These are phyloP conservation scores for Xylaria palmicola DNA, from an alignment of 495 filamentous ascomycete genomes.

Conservation along the genomic window DNA sequence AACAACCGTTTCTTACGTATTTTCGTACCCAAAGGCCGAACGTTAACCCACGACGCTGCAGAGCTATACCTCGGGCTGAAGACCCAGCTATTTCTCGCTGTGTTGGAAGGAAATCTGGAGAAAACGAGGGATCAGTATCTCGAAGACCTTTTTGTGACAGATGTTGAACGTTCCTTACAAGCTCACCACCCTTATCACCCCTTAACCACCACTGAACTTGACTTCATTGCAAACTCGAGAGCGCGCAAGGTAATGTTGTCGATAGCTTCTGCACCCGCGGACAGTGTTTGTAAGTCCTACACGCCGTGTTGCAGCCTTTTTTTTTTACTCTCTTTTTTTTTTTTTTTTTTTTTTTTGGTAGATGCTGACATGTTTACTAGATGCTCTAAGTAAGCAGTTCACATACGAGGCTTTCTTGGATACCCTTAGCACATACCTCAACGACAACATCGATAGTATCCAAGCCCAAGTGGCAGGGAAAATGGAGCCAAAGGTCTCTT, in stretches of 20 bases:
- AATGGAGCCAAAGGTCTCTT: slow-evolving; percentile 37
- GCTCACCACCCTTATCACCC: slow-evolving; percentile 63
- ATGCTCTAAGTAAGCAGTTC: slow-evolving; percentile 69
- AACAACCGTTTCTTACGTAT: slow-evolving; percentile 83
- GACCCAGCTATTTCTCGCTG: slow-evolving; percentile 77
- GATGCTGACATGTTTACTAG: slow-evolving; percentile 33
- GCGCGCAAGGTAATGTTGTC: slow-evolving; percentile 68
- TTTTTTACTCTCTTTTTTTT: too few relatives aligned
- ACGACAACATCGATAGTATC: slow-evolving; percentile 68
- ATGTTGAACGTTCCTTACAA: slow-evolving; percentile 63
- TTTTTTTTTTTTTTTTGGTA: neutral
- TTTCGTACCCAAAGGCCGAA: slow-evolving; percentile 75
- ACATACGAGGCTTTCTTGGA: slow-evolving; percentile 78
- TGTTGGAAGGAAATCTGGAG: slow-evolving; percentile 58
- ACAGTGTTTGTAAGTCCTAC: slow-evolving; percentile 50
- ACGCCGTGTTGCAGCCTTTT: neutral
- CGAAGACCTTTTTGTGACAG: slow-evolving; percentile 69
- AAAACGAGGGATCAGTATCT: slow-evolving; percentile 65
- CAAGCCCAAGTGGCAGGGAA: slow-evolving; percentile 48
- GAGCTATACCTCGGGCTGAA: slow-evolving; percentile 80
- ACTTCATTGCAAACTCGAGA: slow-evolving; percentile 64
- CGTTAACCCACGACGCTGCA: slow-evolving; percentile 67
- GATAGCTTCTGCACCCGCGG: slow-evolving; percentile 58
- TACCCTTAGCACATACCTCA: slow-evolving; percentile 70
- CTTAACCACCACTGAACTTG: slow-evolving; percentile 68